These are phyloP conservation scores for Phytophthora palmivora DNA, from an alignment of 352 stramenopile species.

Conservation along the genomic window DNA sequence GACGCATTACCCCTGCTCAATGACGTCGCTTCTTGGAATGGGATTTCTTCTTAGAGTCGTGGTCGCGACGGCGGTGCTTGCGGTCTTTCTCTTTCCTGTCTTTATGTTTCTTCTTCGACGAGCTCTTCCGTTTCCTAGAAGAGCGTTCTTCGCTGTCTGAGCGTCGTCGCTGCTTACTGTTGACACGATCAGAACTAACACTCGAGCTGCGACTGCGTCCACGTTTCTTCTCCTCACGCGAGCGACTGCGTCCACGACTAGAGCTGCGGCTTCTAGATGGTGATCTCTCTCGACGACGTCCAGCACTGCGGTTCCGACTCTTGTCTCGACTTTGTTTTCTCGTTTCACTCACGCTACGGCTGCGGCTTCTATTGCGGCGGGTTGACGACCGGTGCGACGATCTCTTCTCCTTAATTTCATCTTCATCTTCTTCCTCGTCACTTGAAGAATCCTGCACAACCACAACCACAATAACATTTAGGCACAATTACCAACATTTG, in stretches of 20 bases:
- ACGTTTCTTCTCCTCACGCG: slow-evolving; percentile 26
- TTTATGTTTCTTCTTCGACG: slow-evolving; percentile 49
- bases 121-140: slow-evolving; percentile 39
- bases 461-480: slow-evolving; percentile 8
- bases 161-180: slow-evolving; percentile 20
- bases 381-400: slow-evolving; percentile 28
- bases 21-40: slow-evolving; percentile 36
- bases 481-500: slow-evolving; percentile 6
- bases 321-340: slow-evolving; percentile 20
- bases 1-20: slow-evolving; percentile 15
- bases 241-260: slow-evolving; percentile 24
- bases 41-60: slow-evolving; percentile 31
- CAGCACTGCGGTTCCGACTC: slow-evolving; percentile 26
- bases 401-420: slow-evolving; percentile 20
- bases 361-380: slow-evolving; percentile 43
- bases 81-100: slow-evolving; percentile 57
- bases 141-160: slow-evolving; percentile 26
- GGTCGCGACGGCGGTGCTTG: slow-evolving; percentile 41
- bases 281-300: slow-evolving; percentile 23
- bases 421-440: slow-evolving; percentile 53
- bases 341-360: slow-evolving; percentile 36
- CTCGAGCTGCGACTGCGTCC: slow-evolving; percentile 30
- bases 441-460: slow-evolving; percentile 47
- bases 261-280: slow-evolving; percentile 32
- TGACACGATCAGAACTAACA: slow-evolving; percentile 16